Evolutionary conservation across 2,329 filamentous ascomycete genomes (phyloP), one percentile per base, ranked within the genome.

Genomic region (Bipolaris victoriae): DNA sequence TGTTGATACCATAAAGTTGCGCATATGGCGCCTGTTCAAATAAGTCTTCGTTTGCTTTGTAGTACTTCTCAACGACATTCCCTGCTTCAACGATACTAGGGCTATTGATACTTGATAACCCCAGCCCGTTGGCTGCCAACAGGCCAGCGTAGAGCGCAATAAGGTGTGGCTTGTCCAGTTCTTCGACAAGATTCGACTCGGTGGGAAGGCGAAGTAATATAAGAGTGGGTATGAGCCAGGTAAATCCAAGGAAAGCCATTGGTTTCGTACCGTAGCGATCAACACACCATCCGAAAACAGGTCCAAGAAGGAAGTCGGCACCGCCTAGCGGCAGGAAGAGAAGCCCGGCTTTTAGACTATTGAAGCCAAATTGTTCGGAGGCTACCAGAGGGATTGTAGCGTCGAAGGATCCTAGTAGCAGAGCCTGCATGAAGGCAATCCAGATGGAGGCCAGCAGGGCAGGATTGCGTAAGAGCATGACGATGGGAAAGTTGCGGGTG

Each of bases 1-100:
- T 85, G 64, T 85, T 87, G 57, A 89, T 76, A 2, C 84, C 86
- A 68, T 88, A 90, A 0, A 89, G 77, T 71, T 89, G 87, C 1
- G 86, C 86, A 66, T 88, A 88, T 0, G 86, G 86, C 0, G 84
- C 83, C 4, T 82, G 77, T 1, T 84, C 43, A 61, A 88, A 88
- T 49, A 84, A 76, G 0, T 79, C 80, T 1, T 78, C 78, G 54
- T 88, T 88, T 1, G 80, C 81, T 44, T 80, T 77, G 58, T 85
- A 80, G 64, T 85, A 87, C 40, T 78, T 80, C 60, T 84, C 80
- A 1, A 87, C 79, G 0, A 87, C 78, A 10, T 77, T 74, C 5
- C 83, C 83, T 1, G 83, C 79, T 69, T 88, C 86, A 16, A 88
- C 85, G 7, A 87, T 79, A 9, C 79, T 79, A 0, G 83, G 81